phyloP scores from a whole-genome alignment of 2,329 filamentous ascomycete genomes.

The Akanthomyces dipterigenus region DNA sequence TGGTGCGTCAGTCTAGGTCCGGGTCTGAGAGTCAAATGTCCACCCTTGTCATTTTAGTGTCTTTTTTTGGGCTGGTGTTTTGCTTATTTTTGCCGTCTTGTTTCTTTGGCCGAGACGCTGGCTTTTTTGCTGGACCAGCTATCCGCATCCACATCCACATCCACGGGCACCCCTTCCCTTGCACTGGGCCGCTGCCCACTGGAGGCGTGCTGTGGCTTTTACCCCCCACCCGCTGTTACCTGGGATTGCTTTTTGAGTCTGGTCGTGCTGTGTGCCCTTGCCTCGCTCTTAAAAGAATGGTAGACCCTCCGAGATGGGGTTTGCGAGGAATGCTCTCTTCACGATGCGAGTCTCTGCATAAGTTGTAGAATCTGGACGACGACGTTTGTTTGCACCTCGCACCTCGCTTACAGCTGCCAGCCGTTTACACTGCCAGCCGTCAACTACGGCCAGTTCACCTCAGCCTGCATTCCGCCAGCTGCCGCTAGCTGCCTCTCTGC shows the following conservation, averaged over 20 bases:
- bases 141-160: not conserved
- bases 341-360: conserved; percentile 4
- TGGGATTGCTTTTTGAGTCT: conserved; percentile 12
- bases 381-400: not conserved
- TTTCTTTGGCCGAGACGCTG: conserved; percentile 10
- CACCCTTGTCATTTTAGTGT: conserved; percentile 7
- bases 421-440: not conserved
- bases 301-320: conserved; percentile 6
- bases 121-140: not conserved
- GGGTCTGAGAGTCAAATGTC: conserved; percentile 9
- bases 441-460: not conserved
- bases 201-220: conserved; percentile 5
- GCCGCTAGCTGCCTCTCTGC: not conserved
- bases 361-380: not conserved
- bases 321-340: conserved; percentile 4
- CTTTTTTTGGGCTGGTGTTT: conserved; percentile 7
- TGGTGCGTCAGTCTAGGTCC: conserved; percentile 10
- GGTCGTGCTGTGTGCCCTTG: conserved; percentile 6
- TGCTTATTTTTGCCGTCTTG: conserved; percentile 6
- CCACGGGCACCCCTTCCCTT: not conserved
- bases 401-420: not conserved
- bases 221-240: conserved; percentile 2
- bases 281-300: conserved; percentile 13
- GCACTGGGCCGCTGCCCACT: not conserved
- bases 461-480: not conserved